Percentiles rank a stretch among this genome's conserved stretches.
phyloP scores from a whole-genome alignment of 2,329 filamentous ascomycete genomes.

The Coniochaeta prunicola region DNA sequence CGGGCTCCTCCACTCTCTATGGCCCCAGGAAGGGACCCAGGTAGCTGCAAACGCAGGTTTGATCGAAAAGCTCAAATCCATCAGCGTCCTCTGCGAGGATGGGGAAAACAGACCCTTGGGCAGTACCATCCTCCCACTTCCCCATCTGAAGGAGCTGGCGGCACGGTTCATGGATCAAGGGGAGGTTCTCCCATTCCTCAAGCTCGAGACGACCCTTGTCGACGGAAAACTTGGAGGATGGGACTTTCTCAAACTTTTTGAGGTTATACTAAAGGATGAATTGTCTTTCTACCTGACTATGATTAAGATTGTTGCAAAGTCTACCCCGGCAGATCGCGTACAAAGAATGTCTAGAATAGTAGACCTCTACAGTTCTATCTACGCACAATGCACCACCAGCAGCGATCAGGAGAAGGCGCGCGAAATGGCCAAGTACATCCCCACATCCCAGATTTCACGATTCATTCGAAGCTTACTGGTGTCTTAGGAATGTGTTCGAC shows the following conservation, averaged over 20 bases:
- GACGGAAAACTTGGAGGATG: neutral
- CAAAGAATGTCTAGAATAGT: neutral
- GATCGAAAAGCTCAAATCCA: neutral
- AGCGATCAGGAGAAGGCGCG: neutral
- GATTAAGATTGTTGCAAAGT: neutral
- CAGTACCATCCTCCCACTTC: neutral
- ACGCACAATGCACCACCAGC: neutral
- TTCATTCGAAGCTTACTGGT: neutral
- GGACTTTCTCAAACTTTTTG: neutral
- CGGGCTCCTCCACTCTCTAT: neutral
- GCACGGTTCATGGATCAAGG: neutral
- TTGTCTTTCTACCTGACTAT: neutral
- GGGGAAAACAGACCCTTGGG: neutral
- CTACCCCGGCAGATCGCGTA: neutral
- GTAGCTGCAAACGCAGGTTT: neutral
- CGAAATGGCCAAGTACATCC: neutral
- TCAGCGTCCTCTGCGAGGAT: neutral
- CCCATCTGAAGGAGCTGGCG: neutral
- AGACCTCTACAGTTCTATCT: neutral
- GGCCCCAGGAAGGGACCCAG: neutral
- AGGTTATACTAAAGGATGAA: neutral
- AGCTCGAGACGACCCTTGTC: neutral
- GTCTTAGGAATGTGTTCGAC: neutral
- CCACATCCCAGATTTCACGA: neutral
- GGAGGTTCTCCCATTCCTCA: neutral